A percentile compares a stretch with the other conserved stretches of the same genome.
Evolutionary conservation across 2,329 filamentous ascomycete genomes (phyloP).

Genomic region (Byssothecium circinans): DNA sequence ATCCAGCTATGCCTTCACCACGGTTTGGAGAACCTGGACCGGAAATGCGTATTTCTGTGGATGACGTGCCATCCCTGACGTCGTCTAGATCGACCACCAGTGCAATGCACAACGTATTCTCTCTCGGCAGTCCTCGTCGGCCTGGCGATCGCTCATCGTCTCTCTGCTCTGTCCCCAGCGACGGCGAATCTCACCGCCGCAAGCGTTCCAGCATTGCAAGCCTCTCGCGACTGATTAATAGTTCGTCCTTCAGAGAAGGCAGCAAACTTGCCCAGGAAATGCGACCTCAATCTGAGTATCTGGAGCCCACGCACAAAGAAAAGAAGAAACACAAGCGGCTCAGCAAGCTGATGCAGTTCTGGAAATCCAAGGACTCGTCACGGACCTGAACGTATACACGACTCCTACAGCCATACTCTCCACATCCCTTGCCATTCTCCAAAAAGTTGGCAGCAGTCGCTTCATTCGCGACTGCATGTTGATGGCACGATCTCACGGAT

Average conservation of each 20-base stretch:
- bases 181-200: slow-evolving; percentile 58
- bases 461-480: slow-evolving; percentile 21
- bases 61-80: slow-evolving; percentile 73
- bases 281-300: slow-evolving; percentile 51
- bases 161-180: slow-evolving; percentile 45
- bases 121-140: slow-evolving; percentile 47
- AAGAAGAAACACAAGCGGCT: slow-evolving; percentile 69
- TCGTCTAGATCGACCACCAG: slow-evolving; percentile 75
- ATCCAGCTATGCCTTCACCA: slow-evolving; percentile 69
- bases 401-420: slow-evolving; percentile 7
- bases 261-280: slow-evolving; percentile 74
- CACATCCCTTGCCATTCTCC: slow-evolving; percentile 19
- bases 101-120: slow-evolving; percentile 61
- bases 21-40: slow-evolving; percentile 74
- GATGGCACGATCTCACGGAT: slow-evolving; percentile 41
- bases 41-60: slow-evolving; percentile 69
- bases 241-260: slow-evolving; percentile 65
- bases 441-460: slow-evolving; percentile 23
- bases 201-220: slow-evolving; percentile 77
- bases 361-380: slow-evolving; percentile 57
- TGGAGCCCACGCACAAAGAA: slow-evolving; percentile 63
- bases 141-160: slow-evolving; percentile 46
- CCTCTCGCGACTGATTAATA: slow-evolving; percentile 74
- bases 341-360: slow-evolving; percentile 77
- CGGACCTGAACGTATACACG: slow-evolving; percentile 17